Percentiles rank a stretch among this genome's conserved stretches.
phyloP scores from a whole-genome alignment of 2,329 filamentous ascomycete species.

The Ophiostoma ulmi region DNA sequence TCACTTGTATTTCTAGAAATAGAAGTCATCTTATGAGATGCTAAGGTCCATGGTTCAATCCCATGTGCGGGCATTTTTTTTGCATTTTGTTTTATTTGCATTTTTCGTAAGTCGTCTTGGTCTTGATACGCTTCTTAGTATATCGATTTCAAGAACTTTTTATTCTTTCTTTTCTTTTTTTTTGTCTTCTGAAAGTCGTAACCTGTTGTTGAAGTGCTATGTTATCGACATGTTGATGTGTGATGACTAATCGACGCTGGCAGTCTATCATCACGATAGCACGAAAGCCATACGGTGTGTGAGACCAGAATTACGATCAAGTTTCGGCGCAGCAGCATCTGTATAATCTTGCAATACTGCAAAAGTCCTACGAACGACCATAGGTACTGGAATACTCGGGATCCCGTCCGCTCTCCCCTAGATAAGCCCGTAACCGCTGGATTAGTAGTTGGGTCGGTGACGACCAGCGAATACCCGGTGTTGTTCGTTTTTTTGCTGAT shows the following conservation, averaged over 20 bases:
- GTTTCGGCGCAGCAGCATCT: not conserved
- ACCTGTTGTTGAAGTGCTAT: no score
- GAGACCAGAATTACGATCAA: not conserved
- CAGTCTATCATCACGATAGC: no score
- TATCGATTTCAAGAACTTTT: no score
- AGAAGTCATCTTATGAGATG: constrained; percentile 28
- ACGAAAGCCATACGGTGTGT: no score
- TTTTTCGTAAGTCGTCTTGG: no score
- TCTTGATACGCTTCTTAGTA: no score
- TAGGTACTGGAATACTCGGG: constrained; percentile 9
- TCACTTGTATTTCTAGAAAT: constrained; percentile 26
- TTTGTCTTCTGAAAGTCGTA: no score
- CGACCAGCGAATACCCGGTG: constrained; percentile 1
- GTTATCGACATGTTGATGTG: no score
- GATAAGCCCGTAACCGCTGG: not conserved
- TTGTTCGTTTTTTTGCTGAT: not conserved
- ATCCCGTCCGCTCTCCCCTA: constrained; percentile 11
- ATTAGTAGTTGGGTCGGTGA: not conserved
- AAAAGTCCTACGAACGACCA: not conserved
- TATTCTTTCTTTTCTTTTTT: no score
- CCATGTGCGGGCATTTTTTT: constrained; percentile 27
- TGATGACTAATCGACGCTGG: no score
- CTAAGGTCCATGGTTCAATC: constrained; percentile 27
- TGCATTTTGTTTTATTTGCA: not conserved
- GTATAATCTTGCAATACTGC: not conserved